A percentile compares a stretch with the other conserved stretches of the same genome.
Evolutionary conservation across 2,329 filamentous ascomycete genomes (phyloP).

Genomic region (Tympanopsis confertula): DNA sequence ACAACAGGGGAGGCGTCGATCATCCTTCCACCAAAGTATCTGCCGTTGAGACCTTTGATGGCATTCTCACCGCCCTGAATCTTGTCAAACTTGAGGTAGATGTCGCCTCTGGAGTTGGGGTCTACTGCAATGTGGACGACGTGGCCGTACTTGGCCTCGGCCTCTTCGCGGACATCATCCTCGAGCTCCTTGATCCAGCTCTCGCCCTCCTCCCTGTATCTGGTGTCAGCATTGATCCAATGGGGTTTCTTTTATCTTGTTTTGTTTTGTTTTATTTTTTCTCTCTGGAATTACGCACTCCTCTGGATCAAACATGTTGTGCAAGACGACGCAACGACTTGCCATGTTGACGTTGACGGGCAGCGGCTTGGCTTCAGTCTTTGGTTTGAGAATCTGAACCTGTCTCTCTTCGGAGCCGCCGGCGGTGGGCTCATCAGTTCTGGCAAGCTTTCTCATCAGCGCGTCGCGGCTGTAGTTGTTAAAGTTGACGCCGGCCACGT

Average conservation of each 20-base stretch:
- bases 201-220: constrained; percentile 67
- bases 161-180: constrained; percentile 84
- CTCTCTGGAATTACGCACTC: constrained; percentile 56
- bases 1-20: constrained; percentile 93
- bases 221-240: constrained; percentile 1
- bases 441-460: constrained; percentile 95
- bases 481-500: constrained; percentile 97
- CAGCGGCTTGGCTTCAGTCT: constrained; percentile 65
- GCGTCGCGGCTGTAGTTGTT: constrained; percentile 98
- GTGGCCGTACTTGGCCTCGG: constrained; percentile 88
- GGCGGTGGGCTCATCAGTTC: constrained; percentile 71
- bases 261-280: no score
- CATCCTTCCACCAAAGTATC: constrained; percentile 85
- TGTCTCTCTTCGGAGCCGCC: constrained; percentile 44
- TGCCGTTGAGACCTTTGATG: constrained; percentile 92
- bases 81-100: constrained; percentile 96
- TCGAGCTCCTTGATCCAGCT: constrained; percentile 87
- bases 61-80: constrained; percentile 93
- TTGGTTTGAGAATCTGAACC: constrained; percentile 63
- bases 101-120: constrained; percentile 85
- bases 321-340: constrained; percentile 83
- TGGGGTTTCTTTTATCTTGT: no score
- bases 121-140: constrained; percentile 96
- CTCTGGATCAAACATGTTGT: constrained; percentile 87
- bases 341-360: constrained; percentile 83